Evolutionary conservation across 2,329 filamentous ascomycete genomes (phyloP).

Genomic region (Paradendryphiella salina): DNA sequence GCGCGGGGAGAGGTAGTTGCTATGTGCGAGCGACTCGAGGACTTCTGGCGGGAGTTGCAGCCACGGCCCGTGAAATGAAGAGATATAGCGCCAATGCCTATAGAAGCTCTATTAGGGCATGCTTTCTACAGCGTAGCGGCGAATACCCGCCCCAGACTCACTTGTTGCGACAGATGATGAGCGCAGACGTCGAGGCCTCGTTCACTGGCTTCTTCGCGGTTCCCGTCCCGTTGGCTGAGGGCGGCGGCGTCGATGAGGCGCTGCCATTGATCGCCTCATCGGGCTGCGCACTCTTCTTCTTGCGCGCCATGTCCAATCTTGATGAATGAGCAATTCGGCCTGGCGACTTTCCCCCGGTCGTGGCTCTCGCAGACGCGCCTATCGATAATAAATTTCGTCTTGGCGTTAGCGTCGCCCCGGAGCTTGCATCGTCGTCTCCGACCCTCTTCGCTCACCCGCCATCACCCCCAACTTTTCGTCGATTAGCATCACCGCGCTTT

Average conservation of each 20-base stretch:
- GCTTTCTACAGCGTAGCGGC: conserved; percentile 7
- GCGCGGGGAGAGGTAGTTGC: conserved; percentile 75
- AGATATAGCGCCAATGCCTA: conserved; percentile 85
- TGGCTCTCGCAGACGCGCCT: conserved; percentile 5
- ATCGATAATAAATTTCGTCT: conserved; percentile 27
- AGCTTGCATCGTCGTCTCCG: conserved; percentile 13
- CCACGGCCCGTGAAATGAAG: conserved; percentile 82
- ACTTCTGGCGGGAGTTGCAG: conserved; percentile 77
- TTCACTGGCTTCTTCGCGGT: conserved; percentile 12
- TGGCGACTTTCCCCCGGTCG: conserved; percentile 6
- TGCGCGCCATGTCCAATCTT: conserved; percentile 35
- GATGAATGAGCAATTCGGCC: conserved; percentile 2
- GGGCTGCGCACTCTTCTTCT: conserved; percentile 38
- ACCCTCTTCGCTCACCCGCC: not conserved
- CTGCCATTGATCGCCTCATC: conserved; percentile 23
- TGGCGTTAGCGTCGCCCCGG: conserved; percentile 17
- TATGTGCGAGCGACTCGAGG: conserved; percentile 75
- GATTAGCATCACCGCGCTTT: not conserved
- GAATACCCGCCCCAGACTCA: conserved; percentile 37
- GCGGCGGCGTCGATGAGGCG: conserved; percentile 12
- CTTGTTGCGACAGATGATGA: conserved; percentile 52
- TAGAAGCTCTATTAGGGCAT: conserved; percentile 14
- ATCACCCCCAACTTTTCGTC: not conserved
- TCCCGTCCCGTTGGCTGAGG: conserved; percentile 4
- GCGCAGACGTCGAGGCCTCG: conserved; percentile 31